phyloP scores from a whole-genome alignment of 164 flowering plant genomes.

The Nymphaea colorata region DNA sequence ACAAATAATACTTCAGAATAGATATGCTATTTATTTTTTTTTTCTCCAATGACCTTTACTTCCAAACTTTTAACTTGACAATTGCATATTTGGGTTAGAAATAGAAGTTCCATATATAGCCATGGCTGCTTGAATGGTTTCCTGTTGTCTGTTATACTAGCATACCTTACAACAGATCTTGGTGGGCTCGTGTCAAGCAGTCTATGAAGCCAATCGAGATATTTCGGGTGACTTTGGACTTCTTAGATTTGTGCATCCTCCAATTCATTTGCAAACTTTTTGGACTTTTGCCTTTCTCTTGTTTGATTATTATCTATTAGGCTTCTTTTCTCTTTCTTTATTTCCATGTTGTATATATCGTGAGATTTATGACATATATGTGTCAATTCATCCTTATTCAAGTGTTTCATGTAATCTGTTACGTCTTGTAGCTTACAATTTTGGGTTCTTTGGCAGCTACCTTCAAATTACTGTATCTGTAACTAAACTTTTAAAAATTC shows the following conservation, averaged over 20 bases:
- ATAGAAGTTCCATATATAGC: constrained; percentile 47
- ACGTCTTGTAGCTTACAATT: too few species aligned
- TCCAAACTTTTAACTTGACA: background rate
- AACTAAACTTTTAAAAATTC: too few species aligned
- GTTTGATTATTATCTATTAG: background rate
- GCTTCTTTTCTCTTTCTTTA: background rate
- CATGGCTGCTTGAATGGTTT: constrained; percentile 84
- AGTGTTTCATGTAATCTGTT: too few species aligned
- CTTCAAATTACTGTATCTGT: too few species aligned
- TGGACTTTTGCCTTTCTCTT: background rate
- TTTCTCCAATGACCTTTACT: too few species aligned
- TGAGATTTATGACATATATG: too few species aligned
- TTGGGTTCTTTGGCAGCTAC: too few species aligned
- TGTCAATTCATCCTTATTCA: too few species aligned
- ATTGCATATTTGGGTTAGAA: constrained; percentile 81
- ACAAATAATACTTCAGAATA: constrained; percentile 2
- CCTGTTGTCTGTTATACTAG: constrained; percentile 53
- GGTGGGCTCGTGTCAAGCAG: constrained; percentile 33
- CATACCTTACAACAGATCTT: constrained; percentile 51
- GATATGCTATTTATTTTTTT: background rate
- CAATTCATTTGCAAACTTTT: background rate
- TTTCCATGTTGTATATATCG: too few species aligned
- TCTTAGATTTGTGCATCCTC: constrained; percentile 50
- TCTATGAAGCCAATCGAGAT: constrained; percentile 73
- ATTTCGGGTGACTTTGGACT: constrained; percentile 56